A percentile compares a stretch with the other conserved stretches of the same genome.
phyloP scores from a whole-genome alignment of 768 basidiomycete genomes.

The Xerocomus brunneocitrinus region DNA sequence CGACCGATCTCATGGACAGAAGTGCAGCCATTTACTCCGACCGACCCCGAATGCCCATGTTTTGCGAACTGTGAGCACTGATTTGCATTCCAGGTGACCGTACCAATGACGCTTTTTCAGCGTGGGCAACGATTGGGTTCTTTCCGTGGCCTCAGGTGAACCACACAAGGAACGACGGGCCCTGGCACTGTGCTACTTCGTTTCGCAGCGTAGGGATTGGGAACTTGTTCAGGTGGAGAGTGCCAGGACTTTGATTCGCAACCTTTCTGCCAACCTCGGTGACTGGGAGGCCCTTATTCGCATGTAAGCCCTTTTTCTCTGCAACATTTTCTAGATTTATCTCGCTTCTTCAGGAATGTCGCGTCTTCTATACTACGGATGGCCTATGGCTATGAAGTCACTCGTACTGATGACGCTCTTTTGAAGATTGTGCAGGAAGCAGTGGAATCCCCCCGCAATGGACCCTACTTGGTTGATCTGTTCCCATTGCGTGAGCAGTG shows the following conservation, averaged over 20 bases:
- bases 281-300: not conserved
- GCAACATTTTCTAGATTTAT: not conserved
- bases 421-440: constrained; percentile 5
- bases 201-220: not conserved
- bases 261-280: not conserved
- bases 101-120: not conserved
- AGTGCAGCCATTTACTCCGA: constrained; percentile 2
- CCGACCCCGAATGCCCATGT: constrained; percentile 2
- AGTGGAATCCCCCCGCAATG: not conserved
- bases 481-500: constrained; percentile 3
- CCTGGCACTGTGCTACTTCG: constrained; percentile 10
- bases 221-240: constrained; percentile 8
- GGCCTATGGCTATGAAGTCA: constrained; percentile 4
- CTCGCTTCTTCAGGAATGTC: not conserved
- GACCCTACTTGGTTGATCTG: constrained; percentile 9
- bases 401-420: not conserved
- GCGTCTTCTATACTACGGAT: not conserved
- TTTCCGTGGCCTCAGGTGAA: constrained; percentile 4
- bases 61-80: not conserved
- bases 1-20: constrained; percentile 3
- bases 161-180: constrained; percentile 7
- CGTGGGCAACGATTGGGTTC: not conserved
- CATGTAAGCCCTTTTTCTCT: not conserved
- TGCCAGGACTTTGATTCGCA: constrained; percentile 2
- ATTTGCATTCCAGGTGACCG: not conserved